Base-by-base conservation (phyloP, 2,329 filamentous ascomycete species). In the Lasiodiplodia theobromae region DNA sequence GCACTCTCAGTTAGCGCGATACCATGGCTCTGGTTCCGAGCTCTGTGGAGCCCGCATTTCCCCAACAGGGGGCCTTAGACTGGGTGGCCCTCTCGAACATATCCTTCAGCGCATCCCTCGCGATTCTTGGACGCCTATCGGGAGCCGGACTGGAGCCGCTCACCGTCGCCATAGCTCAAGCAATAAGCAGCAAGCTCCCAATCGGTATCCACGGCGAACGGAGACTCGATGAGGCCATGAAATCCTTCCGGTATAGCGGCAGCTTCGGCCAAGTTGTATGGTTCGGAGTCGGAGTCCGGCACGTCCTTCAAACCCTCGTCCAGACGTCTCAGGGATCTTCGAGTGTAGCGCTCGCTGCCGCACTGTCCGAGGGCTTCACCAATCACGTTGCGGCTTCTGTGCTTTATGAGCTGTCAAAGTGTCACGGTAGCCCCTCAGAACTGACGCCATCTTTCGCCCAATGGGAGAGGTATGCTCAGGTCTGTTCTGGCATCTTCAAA, bases 141-240 rank as follows among this genome's bases (percentile, higher is more conserved):
- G 53, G 58, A 44, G 71, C 70, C 4, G 70, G 70, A 8, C 47
- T 71, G 18, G 71, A 72, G 23, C 38, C 62, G 11, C 47, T 72
- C 16, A 71, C 71, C 10, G 53, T 71, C 38, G 71, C 68, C n/a
- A 60, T 70, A n/a, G 68, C 69, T 8, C 71, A 70, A 57, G 68
- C 68, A 6, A 47, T 72, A 23, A 69, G 63, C 49, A 40, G 34
- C 3, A 63, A 52, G 18, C 18, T 71, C 21, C 66, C 70, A 5
- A 57, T 72, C 21, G 70, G 70, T 4, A 11, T 51, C 11, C 60
- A 70, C 28, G 71, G 70, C 16, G 69, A 71, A 37, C 70, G 67
- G 23, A 63, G 68, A 14, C 60, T 72, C 21, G 44, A 16, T 7
- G 68, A 71, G 38, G 56, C 69, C 2, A 71, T 72, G 68, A 34